These are phyloP conservation scores for Phylloporus sp. DNA, from an alignment of 768 basidiomycete species.

Conservation along the genomic window DNA sequence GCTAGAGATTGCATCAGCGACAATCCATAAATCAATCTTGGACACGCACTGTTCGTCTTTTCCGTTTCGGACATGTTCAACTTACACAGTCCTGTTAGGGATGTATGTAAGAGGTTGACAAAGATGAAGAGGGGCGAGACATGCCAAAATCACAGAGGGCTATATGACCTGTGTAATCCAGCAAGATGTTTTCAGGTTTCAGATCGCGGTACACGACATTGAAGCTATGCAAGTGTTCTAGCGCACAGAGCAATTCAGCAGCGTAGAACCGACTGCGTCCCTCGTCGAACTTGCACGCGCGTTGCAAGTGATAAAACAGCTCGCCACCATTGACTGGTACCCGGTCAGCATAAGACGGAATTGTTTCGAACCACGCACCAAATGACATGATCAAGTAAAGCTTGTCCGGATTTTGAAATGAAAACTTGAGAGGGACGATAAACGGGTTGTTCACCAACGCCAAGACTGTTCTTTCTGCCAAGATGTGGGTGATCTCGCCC, in stretches of 20 bases:
- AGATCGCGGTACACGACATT: constrained; percentile 98
- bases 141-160: constrained; percentile 94
- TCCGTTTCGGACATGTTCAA: constrained; percentile 97
- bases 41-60: constrained; percentile 82
- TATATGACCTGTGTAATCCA: constrained; percentile 98
- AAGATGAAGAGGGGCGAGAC: constrained; percentile 1
- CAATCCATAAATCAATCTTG: background rate
- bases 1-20: constrained; percentile 40
- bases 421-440: constrained; percentile 98
- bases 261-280: constrained; percentile 94
- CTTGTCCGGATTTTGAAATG: constrained; percentile 97
- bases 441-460: constrained; percentile 98
- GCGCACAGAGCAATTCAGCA: constrained; percentile 90
- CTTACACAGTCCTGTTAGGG: constrained; percentile 69
- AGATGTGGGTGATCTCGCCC: constrained; percentile 96
- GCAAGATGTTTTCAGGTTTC: constrained; percentile 96
- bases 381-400: constrained; percentile 97
- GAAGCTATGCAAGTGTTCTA: constrained; percentile 96
- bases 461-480: constrained; percentile 94
- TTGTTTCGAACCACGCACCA: constrained; percentile 42
- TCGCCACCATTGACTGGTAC: constrained; percentile 89
- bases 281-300: constrained; percentile 96
- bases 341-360: background rate
- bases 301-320: constrained; percentile 94
- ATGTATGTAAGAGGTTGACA: constrained; percentile 4